These are phyloP conservation scores for Corchorus olitorius DNA, from an alignment of 345 rosid genomes.

Conservation along the genomic window DNA sequence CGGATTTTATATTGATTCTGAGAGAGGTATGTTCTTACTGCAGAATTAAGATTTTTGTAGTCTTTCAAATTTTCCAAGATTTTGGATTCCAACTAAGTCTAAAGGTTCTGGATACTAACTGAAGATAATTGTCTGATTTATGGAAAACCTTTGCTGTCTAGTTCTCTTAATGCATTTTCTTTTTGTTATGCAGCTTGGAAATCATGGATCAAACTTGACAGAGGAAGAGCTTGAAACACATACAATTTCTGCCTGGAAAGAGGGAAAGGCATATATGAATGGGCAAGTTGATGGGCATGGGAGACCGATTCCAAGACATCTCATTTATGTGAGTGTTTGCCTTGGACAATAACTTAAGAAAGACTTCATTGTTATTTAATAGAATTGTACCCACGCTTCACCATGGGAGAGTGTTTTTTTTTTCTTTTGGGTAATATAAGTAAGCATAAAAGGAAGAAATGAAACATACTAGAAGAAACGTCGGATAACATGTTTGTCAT, in stretches of 20 bases:
- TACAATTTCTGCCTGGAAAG: constrained; percentile 63
- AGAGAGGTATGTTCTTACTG: constrained; percentile 52
- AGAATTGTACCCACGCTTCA: background rate
- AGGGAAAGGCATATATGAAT: constrained; percentile 44
- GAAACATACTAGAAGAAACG: no score
- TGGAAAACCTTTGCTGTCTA: background rate
- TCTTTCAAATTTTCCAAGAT: background rate
- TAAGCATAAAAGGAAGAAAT: background rate
- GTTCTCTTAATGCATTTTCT: background rate
- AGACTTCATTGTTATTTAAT: background rate
- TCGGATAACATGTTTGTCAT: background rate
- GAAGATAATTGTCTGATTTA: background rate
- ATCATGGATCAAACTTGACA: constrained; percentile 69
- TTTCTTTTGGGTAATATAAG: background rate
- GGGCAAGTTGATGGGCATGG: constrained; percentile 45
- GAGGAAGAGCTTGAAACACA: constrained; percentile 85
- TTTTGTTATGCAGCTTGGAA: constrained; percentile 54
- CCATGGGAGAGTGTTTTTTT: background rate
- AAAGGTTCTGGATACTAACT: constrained; percentile 2
- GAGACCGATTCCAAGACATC: constrained; percentile 50
- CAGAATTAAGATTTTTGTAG: constrained; percentile 5
- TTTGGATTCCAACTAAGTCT: background rate
- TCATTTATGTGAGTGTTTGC: constrained; percentile 55
- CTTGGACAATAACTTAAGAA: background rate
- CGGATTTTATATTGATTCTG: constrained; percentile 69